These are phyloP conservation scores for Solanum pinnatisectum DNA, from an alignment of 257 asterid genomes.

Conservation along the genomic window DNA sequence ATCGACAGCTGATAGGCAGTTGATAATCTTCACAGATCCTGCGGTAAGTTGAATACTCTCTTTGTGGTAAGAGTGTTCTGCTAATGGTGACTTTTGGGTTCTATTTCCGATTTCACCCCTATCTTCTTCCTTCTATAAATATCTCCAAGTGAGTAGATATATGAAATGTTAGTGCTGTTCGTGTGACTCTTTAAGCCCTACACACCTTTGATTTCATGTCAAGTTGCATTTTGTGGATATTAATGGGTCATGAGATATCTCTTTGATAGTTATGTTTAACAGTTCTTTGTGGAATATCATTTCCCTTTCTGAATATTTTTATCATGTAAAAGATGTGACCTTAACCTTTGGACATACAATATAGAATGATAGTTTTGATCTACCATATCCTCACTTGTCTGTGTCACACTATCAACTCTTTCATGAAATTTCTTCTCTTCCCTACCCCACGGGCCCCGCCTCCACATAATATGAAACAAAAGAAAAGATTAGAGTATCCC, in stretches of 20 bases:
- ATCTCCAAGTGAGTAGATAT: neutral
- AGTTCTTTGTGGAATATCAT: neutral
- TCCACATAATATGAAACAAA: neutral
- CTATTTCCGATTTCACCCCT: neutral
- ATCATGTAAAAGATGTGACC: neutral
- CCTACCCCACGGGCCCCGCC: neutral
- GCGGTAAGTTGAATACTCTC: slow-evolving; percentile 53
- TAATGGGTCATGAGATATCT: neutral
- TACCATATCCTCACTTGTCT: neutral
- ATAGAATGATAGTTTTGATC: neutral
- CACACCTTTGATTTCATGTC: neutral
- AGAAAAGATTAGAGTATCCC: neutral
- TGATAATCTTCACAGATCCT: slow-evolving; percentile 87
- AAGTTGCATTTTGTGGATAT: neutral
- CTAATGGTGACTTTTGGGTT: neutral
- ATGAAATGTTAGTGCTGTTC: neutral
- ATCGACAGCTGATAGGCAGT: slow-evolving; percentile 78
- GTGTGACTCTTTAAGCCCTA: neutral
- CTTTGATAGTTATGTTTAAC: neutral
- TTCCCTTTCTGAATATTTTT: neutral
- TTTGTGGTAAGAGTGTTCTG: neutral
- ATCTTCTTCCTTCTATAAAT: neutral
- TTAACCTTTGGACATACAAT: neutral
- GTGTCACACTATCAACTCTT: neutral
- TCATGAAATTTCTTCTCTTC: neutral